Percentiles rank a stretch among this genome's conserved stretches.
Conservation (phyloP, 176 grass and related monocot species). For the Aegilops sharonensis region DNA sequence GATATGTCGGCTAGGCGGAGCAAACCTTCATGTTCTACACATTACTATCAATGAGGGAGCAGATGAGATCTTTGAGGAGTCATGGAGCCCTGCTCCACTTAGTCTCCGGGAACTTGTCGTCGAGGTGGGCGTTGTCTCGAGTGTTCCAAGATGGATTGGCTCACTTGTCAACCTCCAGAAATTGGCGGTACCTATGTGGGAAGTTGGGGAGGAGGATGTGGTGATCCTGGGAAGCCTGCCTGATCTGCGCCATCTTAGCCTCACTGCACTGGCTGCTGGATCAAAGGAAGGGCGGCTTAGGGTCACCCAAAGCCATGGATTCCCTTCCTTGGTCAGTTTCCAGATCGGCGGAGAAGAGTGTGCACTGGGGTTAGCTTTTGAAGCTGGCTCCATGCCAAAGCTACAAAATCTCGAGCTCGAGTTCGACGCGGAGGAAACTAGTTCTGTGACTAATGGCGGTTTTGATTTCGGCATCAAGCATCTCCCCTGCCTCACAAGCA, state of each 20-base stretch:
- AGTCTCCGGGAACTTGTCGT: background rate
- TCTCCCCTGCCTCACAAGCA: background rate
- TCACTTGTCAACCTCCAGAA: conserved; percentile 1
- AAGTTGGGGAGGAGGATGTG: background rate
- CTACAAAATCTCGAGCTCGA: background rate
- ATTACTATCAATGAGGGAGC: background rate
- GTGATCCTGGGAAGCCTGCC: conserved; percentile 6
- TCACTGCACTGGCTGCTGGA: background rate
- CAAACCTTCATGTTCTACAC: background rate
- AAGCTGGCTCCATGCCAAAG: conserved; percentile 5
- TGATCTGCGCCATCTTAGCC: background rate
- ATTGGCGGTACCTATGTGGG: background rate
- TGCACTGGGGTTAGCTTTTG: background rate
- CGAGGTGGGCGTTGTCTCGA: background rate
- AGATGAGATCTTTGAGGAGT: background rate
- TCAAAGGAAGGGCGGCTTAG: background rate
- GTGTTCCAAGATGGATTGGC: background rate
- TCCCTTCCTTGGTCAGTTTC: background rate
- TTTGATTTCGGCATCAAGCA: background rate
- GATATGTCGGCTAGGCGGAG: background rate
- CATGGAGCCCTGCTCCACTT: background rate
- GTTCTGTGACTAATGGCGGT: background rate
- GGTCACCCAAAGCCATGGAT: background rate
- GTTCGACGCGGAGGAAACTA: background rate
- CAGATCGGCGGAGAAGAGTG: background rate